Conservation (phyloP, 176 grass and related monocot species). For the Oryza australiensis region DNA sequence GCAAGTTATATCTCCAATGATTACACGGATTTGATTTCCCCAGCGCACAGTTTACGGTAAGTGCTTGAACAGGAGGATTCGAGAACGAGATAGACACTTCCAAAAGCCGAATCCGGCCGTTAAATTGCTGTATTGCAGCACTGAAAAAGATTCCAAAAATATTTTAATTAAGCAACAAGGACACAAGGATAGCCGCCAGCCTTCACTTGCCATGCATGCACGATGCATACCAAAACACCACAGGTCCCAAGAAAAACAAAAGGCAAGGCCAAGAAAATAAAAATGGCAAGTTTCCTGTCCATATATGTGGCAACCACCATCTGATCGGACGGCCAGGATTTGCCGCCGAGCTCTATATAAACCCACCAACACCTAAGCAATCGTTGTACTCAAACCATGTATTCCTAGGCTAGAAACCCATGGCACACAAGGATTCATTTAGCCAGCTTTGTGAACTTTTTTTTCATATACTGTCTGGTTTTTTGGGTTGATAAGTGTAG, state of each 20-base stretch:
- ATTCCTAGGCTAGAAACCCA: neutral
- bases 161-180: constrained; percentile 38
- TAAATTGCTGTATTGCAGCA: constrained; percentile 37
- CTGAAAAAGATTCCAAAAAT: constrained; percentile 39
- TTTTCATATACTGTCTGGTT: neutral
- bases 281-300: constrained; percentile 24
- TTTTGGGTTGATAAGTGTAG: neutral
- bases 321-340: constrained; percentile 51
- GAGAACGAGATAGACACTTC: constrained; percentile 24
- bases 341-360: constrained; percentile 55
- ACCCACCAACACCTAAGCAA: constrained; percentile 8
- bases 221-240: constrained; percentile 29
- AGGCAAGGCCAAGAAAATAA: neutral
- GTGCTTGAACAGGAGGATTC: constrained; percentile 24
- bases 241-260: neutral
- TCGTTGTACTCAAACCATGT: constrained; percentile 10
- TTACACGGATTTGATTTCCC: neutral
- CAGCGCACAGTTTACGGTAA: neutral
- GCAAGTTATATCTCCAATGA: neutral
- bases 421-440: neutral
- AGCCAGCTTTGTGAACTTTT: neutral
- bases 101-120: constrained; percentile 55
- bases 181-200: constrained; percentile 34
- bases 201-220: constrained; percentile 33
- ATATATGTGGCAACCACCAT: neutral